These are phyloP conservation scores for Cenchrus purpureus DNA, from an alignment of 176 grass and related monocot genomes.

Conservation along the genomic window DNA sequence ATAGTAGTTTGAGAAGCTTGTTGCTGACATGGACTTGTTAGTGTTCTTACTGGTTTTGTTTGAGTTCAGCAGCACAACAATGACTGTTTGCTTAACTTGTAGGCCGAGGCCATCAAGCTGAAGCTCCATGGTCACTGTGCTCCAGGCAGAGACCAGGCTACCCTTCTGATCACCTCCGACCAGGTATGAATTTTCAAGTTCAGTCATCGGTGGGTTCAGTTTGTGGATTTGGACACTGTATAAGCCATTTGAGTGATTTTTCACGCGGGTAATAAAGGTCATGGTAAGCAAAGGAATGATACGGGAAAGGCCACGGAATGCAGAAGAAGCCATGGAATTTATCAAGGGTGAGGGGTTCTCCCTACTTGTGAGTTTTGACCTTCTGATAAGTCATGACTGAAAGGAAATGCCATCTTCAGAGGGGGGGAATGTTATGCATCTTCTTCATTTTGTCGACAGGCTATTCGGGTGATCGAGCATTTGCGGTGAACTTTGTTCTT, in stretches of 20 bases:
- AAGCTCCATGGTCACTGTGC: conserved; percentile 30
- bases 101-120: conserved; percentile 65
- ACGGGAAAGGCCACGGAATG: conserved; percentile 62
- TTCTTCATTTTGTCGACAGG: conserved; percentile 23
- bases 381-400: not conserved
- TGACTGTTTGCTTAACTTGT: not conserved
- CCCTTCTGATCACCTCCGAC: conserved; percentile 67
- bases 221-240: not conserved
- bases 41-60: not conserved
- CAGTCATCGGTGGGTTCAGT: not conserved
- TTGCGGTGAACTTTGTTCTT: conserved; percentile 72
- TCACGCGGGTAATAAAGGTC: conserved; percentile 46
- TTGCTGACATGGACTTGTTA: not conserved
- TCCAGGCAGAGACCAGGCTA: not conserved
- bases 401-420: not conserved
- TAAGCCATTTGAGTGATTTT: not conserved
- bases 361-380: not conserved
- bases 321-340: conserved; percentile 77
- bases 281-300: conserved; percentile 66
- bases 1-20: not conserved
- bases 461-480: conserved; percentile 63
- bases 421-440: not conserved
- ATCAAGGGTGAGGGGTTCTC: conserved; percentile 55
- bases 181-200: conserved; percentile 44
- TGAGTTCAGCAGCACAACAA: not conserved